Conservation (phyloP, 345 rosid genomes). For the Eucalyptus erythrocorys region DNA sequence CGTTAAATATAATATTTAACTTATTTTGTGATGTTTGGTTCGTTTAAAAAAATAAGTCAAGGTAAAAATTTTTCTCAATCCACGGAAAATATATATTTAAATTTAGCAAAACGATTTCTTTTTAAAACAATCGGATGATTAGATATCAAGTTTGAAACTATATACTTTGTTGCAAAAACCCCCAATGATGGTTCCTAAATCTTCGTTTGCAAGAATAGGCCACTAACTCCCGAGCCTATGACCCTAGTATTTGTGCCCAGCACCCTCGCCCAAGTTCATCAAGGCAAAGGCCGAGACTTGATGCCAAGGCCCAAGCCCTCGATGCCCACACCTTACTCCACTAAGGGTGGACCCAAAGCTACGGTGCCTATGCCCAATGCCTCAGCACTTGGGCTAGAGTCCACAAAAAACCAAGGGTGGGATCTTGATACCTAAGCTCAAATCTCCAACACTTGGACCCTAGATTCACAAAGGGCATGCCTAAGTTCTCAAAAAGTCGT, state of each 20-base stretch:
- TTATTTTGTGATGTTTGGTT: neutral
- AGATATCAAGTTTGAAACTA: too few relatives aligned
- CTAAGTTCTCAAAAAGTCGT: neutral
- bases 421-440: neutral
- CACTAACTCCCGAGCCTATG: neutral
- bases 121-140: too few relatives aligned
- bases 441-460: neutral
- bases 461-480: neutral
- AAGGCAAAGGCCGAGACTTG: neutral
- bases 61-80: fast-evolving
- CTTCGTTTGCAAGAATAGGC: neutral
- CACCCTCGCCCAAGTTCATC: neutral
- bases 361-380: fast-evolving
- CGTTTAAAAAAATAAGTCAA: too few relatives aligned
- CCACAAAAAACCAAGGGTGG: neutral
- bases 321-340: neutral
- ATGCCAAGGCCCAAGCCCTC: neutral
- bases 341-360: fast-evolving
- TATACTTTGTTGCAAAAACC: neutral
- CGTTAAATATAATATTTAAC: too few relatives aligned
- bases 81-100: too few relatives aligned
- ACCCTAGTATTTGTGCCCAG: neutral
- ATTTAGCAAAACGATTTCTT: too few relatives aligned
- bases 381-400: neutral
- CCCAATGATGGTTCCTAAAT: neutral